phyloP scores from a whole-genome alignment of 495 filamentous ascomycete species.

The Aspergillus avenaceus region DNA sequence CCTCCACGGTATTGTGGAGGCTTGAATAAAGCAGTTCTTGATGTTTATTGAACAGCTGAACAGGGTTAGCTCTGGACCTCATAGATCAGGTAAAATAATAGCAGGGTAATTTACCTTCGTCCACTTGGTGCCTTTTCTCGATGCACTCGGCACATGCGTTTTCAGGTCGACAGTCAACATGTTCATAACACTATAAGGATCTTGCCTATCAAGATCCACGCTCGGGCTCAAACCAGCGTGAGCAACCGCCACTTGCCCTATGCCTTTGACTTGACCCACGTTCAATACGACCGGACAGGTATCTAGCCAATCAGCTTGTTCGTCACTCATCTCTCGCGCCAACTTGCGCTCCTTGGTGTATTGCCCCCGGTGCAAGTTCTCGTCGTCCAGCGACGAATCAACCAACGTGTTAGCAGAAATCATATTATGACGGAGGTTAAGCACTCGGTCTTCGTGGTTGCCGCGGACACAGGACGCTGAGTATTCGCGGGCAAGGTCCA shows the following conservation, averaged over 20 bases:
- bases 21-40: constrained; percentile 34
- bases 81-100: not conserved
- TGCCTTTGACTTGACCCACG: constrained; percentile 52
- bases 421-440: constrained; percentile 49
- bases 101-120: constrained; percentile 48
- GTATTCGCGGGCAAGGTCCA: constrained; percentile 65
- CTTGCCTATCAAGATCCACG: constrained; percentile 65
- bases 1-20: constrained; percentile 13
- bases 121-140: constrained; percentile 60
- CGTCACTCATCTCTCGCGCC: constrained; percentile 47
- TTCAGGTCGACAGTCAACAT: constrained; percentile 75
- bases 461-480: constrained; percentile 79
- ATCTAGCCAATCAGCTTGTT: constrained; percentile 68
- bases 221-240: constrained; percentile 82
- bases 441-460: constrained; percentile 86
- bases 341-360: constrained; percentile 40
- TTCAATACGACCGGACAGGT: constrained; percentile 70
- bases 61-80: not conserved
- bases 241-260: constrained; percentile 66
- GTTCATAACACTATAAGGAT: constrained; percentile 81
- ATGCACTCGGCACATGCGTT: constrained; percentile 56
- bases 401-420: constrained; percentile 16
- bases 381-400: constrained; percentile 9
- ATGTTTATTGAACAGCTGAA: constrained; percentile 55
- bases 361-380: constrained; percentile 13